Conservation (phyloP, 352 stramenopile species). For the Phytophthora citricola region DNA sequence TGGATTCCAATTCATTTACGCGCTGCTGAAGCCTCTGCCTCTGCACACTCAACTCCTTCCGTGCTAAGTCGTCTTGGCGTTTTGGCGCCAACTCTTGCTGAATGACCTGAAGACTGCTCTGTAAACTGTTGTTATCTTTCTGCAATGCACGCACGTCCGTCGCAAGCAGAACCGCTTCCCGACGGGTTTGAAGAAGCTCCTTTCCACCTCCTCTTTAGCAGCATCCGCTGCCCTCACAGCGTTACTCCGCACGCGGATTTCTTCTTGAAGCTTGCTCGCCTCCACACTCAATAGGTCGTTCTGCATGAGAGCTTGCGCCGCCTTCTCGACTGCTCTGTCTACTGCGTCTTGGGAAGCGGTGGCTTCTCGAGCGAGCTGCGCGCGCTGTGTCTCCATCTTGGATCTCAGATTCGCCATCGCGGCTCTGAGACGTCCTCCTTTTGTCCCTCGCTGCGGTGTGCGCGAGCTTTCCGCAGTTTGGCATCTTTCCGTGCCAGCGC, state of each 20-base stretch:
- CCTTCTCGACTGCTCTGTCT: constrained; percentile 51
- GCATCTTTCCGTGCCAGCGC: constrained; percentile 43
- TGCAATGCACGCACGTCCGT: not conserved
- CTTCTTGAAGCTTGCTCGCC: constrained; percentile 5
- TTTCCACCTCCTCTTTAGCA: not conserved
- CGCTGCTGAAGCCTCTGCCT: constrained; percentile 11
- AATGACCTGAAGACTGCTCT: constrained; percentile 6
- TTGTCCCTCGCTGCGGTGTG: constrained; percentile 29
- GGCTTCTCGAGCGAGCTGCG: constrained; percentile 27
- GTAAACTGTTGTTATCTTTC: constrained; percentile 15
- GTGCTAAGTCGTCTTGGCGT: constrained; percentile 9
- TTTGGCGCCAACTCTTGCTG: constrained; percentile 26
- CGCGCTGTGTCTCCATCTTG: constrained; percentile 17
- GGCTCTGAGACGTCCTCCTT: constrained; percentile 12
- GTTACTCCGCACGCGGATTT: constrained; percentile 2
- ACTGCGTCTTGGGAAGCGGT: constrained; percentile 40
- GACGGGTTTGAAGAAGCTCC: constrained; percentile 18
- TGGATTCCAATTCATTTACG: constrained; percentile 4
- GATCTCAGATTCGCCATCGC: constrained; percentile 8
- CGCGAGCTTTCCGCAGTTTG: constrained; percentile 41
- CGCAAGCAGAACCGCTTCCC: not conserved
- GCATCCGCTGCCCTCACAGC: not conserved
- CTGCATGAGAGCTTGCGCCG: constrained; percentile 42
- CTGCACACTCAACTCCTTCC: constrained; percentile 7
- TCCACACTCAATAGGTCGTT: constrained; percentile 24